Percentiles rank a stretch among this genome's conserved stretches.
Evolutionary conservation across 129 eudicot genomes (phyloP).

Genomic region (Pulicaria dysenterica): DNA sequence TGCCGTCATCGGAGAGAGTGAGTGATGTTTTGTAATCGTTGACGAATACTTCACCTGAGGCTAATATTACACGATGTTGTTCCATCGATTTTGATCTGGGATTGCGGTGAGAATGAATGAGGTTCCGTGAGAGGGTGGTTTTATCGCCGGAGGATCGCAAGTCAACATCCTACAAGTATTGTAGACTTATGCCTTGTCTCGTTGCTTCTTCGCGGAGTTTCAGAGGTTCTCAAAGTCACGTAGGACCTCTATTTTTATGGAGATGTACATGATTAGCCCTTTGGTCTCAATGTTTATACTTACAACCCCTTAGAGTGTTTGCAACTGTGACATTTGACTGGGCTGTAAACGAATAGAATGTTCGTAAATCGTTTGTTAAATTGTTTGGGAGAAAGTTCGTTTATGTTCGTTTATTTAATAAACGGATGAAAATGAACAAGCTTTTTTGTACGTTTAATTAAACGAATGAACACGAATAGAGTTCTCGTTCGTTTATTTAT

Average conservation of each 20-base stretch:
- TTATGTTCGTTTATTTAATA: too few relatives aligned
- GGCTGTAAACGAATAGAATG: too few relatives aligned
- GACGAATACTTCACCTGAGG: conserved; percentile 52
- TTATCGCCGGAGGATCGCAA: conserved; percentile 26
- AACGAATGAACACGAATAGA: too few relatives aligned
- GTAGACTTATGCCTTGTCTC: neutral
- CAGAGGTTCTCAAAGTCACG: conserved; percentile 1
- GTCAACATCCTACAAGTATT: conserved; percentile 19
- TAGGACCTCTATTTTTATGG: neutral
- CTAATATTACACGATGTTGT: conserved; percentile 8
- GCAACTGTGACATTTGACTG: too few relatives aligned
- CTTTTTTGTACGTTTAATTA: too few relatives aligned
- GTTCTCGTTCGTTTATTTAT: too few relatives aligned
- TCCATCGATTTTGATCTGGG: conserved; percentile 18
- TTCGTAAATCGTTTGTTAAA: too few relatives aligned
- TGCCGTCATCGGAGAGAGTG: conserved; percentile 50
- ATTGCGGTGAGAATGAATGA: conserved; percentile 9
- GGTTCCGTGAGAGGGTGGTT: conserved; percentile 24
- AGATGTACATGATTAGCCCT: too few relatives aligned
- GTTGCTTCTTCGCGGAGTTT: conserved; percentile 16
- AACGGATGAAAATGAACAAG: too few relatives aligned
- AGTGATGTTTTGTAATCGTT: conserved; percentile 49
- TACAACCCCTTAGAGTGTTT: too few relatives aligned
- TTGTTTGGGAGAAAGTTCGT: too few relatives aligned
- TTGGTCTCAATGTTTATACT: too few relatives aligned